phyloP scores from a whole-genome alignment of 2,329 filamentous ascomycete species.

The Metarhizium guizhouense region DNA sequence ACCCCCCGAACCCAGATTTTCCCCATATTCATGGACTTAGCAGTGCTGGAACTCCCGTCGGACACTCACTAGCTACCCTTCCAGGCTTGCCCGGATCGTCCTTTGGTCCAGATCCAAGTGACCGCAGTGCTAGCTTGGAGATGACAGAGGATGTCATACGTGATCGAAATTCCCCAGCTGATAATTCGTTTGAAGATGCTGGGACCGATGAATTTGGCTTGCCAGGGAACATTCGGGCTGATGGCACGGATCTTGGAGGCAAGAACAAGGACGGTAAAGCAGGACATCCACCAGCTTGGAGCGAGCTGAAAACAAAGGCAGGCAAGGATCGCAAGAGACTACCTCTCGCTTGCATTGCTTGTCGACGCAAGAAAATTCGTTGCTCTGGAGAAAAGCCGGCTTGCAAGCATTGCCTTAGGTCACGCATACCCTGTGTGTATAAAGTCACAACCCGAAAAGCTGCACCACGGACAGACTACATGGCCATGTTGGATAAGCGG shows the following conservation, averaged over 20 bases:
- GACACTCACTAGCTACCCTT: slow-evolving; percentile 11
- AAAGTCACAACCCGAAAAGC: slow-evolving; percentile 94
- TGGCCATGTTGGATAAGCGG: slow-evolving; percentile 96
- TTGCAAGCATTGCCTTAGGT: slow-evolving; percentile 91
- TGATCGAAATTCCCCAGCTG: slow-evolving; percentile 32
- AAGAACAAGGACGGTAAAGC: slow-evolving; percentile 49
- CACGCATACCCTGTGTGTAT: slow-evolving; percentile 92
- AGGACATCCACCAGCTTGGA: slow-evolving; percentile 60
- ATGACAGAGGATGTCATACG: slow-evolving; percentile 37
- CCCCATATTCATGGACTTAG: slow-evolving; percentile 18
- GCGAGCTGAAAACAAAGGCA: slow-evolving; percentile 79
- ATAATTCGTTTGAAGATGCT: slow-evolving; percentile 42
- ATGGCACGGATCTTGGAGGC: slow-evolving; percentile 44
- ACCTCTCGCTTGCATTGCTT: slow-evolving; percentile 90
- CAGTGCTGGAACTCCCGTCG: slow-evolving; percentile 9
- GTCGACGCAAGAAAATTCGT: slow-evolving; percentile 92
- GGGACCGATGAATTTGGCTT: slow-evolving; percentile 52
- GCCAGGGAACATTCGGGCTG: slow-evolving; percentile 33
- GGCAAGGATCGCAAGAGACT: slow-evolving; percentile 92
- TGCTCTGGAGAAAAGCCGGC: slow-evolving; percentile 97
- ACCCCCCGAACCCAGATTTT: slow-evolving; percentile 23
- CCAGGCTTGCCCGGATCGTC: slow-evolving; percentile 12
- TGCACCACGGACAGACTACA: slow-evolving; percentile 91
- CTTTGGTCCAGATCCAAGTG: slow-evolving; percentile 15
- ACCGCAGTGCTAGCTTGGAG: slow-evolving; percentile 23